phyloP scores from a whole-genome alignment of 768 basidiomycete genomes.

The Sarcodon aspratus region DNA sequence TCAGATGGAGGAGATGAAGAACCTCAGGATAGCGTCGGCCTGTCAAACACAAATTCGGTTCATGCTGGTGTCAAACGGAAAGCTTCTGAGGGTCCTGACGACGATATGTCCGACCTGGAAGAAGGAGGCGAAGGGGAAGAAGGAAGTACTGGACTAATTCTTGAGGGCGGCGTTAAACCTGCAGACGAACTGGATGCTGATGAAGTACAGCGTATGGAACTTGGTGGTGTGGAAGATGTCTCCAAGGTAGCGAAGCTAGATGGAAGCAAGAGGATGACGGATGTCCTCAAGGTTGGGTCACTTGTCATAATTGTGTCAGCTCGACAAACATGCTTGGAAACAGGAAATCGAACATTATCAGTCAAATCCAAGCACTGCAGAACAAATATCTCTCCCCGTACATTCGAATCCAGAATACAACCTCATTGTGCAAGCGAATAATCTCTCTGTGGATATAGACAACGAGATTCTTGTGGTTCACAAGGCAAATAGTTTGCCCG shows the following conservation, averaged over 20 bases:
- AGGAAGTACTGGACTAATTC: conserved; percentile 41
- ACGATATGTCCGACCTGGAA: conserved; percentile 44
- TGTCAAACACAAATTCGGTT: conserved; percentile 8
- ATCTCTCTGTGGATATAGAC: conserved; percentile 94
- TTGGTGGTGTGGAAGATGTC: conserved; percentile 78
- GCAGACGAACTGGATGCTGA: conserved; percentile 95
- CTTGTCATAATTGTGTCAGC: not conserved
- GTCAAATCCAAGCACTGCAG: conserved; percentile 64
- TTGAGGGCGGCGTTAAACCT: conserved; percentile 82
- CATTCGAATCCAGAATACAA: conserved; percentile 93
- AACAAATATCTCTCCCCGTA: conserved; percentile 68
- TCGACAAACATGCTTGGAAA: conserved; percentile 1
- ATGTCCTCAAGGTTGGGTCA: conserved; percentile 61
- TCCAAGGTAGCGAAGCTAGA: conserved; percentile 81
- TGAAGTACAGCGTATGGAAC: conserved; percentile 91
- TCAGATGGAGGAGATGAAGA: conserved; percentile 46
- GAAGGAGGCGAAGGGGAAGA: conserved; percentile 33
- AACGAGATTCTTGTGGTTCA: conserved; percentile 97
- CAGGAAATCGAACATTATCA: conserved; percentile 90
- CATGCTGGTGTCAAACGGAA: conserved; percentile 50
- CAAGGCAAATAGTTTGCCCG: conserved; percentile 42
- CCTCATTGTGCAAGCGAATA: conserved; percentile 95
- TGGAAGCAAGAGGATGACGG: conserved; percentile 78
- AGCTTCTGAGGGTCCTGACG: conserved; percentile 37
- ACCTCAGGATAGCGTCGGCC: conserved; percentile 14